Percentiles rank a stretch among this genome's conserved stretches.
Conservation (phyloP, 352 stramenopile species). For the Phytophthora capsici region DNA sequence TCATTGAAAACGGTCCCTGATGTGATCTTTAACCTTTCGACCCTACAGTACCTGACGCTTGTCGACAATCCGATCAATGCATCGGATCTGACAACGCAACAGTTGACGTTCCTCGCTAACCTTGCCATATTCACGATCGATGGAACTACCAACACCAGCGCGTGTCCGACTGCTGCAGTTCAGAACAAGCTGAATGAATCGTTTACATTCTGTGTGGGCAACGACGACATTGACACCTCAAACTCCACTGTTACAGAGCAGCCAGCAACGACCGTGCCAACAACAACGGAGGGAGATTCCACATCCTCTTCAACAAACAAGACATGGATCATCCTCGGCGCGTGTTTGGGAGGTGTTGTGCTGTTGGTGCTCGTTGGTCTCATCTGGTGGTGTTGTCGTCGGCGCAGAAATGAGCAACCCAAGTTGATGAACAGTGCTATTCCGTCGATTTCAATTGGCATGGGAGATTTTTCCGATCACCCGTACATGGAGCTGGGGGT, state of each 20-base stretch:
- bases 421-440: slow-evolving; percentile 58
- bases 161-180: slow-evolving; percentile 52
- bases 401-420: slow-evolving; percentile 47
- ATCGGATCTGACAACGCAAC: slow-evolving; percentile 45
- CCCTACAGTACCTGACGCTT: slow-evolving; percentile 56
- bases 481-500: slow-evolving; percentile 62
- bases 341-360: slow-evolving; percentile 42
- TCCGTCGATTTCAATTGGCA: slow-evolving; percentile 61
- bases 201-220: slow-evolving; percentile 65
- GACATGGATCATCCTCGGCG: slow-evolving; percentile 56
- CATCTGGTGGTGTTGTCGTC: slow-evolving; percentile 48
- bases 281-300: slow-evolving; percentile 13
- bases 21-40: slow-evolving; percentile 63
- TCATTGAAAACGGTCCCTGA: slow-evolving; percentile 48
- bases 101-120: slow-evolving; percentile 67
- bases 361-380: slow-evolving; percentile 42
- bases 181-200: slow-evolving; percentile 53
- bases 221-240: slow-evolving; percentile 10
- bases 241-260: slow-evolving; percentile 31
- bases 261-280: slow-evolving; percentile 22
- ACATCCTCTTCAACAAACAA: slow-evolving; percentile 42
- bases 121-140: slow-evolving; percentile 59
- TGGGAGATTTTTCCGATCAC: slow-evolving; percentile 62
- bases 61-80: slow-evolving; percentile 61
- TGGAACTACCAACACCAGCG: slow-evolving; percentile 53